Evolutionary conservation across 441 rosid species (phyloP), one percentile per base, ranked within the genome.

Genomic region (Melastoma candidum): DNA sequence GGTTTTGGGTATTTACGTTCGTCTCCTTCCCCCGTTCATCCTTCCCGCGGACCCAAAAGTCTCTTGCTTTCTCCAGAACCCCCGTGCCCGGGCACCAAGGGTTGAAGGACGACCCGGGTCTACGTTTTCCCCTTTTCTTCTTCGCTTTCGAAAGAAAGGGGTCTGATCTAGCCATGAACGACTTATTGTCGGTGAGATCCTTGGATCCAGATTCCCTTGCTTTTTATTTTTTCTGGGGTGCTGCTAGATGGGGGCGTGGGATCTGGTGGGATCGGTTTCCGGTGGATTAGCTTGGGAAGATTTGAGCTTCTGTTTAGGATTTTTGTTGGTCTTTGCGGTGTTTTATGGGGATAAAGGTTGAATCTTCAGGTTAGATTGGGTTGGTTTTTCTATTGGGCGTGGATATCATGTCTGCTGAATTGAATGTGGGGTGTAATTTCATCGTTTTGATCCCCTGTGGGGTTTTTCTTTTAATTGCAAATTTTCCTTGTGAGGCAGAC

Each of bases 181-280:
- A 90, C 75, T 94, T 90, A 67, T 65, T 90, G 59, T 66, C 82
- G 83, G 96, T 90, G 78, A 62, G 22, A 25, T 50, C 25, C 11
- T 44, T 51, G 41, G 1, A 39, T 59, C 26, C 54, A 26, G 25
- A 1, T 48, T 27, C 6, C 56, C 44, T 44, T 44, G 22, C 13
- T 47, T 11, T 51, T 46, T 54, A 12, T 26, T 7, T 53, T 52
- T 26, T 12, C 2, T 4, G 22, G 22, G 8, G 8, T 11, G 56
- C 48, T 51, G 47, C 2, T 25, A 2, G 26, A 24, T 41, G 11
- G 41, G 43, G 6, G 4, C 12, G 5, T 26, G 5, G 66, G 52
- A 50, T 39, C 22, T 17, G 22, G 22, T 17, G 22, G 22, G 22
- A 17, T 17, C 22, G 22, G 22, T 17, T 17, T 17, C 22, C 22